Evolutionary conservation across 139 green algal genomes (phyloP).

Genomic region (Micromonas commoda): DNA sequence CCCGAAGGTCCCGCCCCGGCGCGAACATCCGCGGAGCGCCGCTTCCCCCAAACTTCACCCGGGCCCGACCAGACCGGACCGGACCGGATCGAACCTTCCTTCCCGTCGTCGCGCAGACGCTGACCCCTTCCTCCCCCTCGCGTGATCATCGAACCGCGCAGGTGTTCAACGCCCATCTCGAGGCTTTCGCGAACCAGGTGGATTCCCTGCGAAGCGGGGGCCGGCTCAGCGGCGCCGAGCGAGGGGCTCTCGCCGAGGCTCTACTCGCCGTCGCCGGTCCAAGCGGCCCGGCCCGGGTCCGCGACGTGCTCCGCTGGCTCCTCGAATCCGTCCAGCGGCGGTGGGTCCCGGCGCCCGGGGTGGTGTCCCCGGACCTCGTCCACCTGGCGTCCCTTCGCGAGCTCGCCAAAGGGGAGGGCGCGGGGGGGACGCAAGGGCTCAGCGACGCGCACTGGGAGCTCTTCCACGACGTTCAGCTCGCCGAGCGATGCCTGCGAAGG

Average conservation of each 20-base stretch:
- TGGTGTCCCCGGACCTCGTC: neutral
- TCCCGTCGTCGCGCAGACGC: neutral
- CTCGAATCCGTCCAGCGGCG: neutral
- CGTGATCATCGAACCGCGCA: neutral
- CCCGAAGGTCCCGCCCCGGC: too few species aligned
- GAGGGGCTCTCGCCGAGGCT: slow-evolving; percentile 15
- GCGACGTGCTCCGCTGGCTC: slow-evolving; percentile 4
- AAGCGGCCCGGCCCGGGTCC: slow-evolving; percentile 1
- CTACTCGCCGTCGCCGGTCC: slow-evolving; percentile 4
- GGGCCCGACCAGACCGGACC: too few species aligned
- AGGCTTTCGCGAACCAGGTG: slow-evolving; percentile 11
- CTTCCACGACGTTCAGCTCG: slow-evolving; percentile 22
- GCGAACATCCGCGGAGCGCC: too few species aligned
- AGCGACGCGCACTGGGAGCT: slow-evolving; percentile 15
- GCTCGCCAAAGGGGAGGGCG: neutral
- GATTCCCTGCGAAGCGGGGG: neutral
- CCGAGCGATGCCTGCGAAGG: slow-evolving; percentile 8
- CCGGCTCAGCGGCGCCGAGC: slow-evolving; percentile 6
- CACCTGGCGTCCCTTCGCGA: neutral
- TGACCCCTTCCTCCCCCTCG: neutral
- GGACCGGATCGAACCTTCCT: too few species aligned
- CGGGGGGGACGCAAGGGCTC: neutral
- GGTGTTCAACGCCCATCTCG: slow-evolving; percentile 13
- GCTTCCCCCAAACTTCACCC: too few species aligned
- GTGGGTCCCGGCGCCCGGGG: slow-evolving; percentile 4